A percentile compares a stretch with the other conserved stretches of the same genome.
Evolutionary conservation across 2,329 filamentous ascomycete species (phyloP).

Genomic region (Fusarium xylarioides): DNA sequence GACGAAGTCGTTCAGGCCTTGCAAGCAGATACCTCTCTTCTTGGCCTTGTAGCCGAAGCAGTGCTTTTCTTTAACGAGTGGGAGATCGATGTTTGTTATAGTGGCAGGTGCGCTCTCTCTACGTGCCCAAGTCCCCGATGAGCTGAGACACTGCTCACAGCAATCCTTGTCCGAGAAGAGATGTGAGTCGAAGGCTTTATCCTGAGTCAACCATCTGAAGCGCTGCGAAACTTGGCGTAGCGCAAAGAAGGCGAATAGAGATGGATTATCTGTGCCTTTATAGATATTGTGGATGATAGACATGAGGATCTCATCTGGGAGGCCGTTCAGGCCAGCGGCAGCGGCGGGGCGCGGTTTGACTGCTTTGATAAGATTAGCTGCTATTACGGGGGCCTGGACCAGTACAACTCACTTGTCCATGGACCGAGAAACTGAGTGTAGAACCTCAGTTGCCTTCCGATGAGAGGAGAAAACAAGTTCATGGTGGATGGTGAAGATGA

Average conservation of each 20-base stretch:
- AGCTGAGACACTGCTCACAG: not conserved
- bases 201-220: not conserved
- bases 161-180: not conserved
- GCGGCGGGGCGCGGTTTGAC: not conserved
- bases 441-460: no score
- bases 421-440: not conserved
- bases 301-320: not conserved
- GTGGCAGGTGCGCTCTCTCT: rapidly evolving
- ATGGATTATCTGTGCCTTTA: rapidly evolving
- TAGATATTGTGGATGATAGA: rapidly evolving
- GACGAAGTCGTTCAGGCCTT: not conserved
- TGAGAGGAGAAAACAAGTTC: not conserved
- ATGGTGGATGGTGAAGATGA: not conserved
- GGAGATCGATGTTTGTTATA: not conserved
- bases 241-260: not conserved
- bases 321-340: not conserved
- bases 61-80: not conserved
- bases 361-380: not conserved
- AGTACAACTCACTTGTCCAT: not conserved
- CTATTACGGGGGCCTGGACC: rapidly evolving
- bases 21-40: rapidly evolving
- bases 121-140: rapidly evolving
- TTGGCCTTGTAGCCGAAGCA: not conserved
- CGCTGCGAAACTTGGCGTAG: not conserved
- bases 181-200: not conserved